Evolutionary conservation across 305 asterid species (phyloP), one percentile per base, ranked within the genome.

Genomic region (Stenogyne calaminthoides): DNA sequence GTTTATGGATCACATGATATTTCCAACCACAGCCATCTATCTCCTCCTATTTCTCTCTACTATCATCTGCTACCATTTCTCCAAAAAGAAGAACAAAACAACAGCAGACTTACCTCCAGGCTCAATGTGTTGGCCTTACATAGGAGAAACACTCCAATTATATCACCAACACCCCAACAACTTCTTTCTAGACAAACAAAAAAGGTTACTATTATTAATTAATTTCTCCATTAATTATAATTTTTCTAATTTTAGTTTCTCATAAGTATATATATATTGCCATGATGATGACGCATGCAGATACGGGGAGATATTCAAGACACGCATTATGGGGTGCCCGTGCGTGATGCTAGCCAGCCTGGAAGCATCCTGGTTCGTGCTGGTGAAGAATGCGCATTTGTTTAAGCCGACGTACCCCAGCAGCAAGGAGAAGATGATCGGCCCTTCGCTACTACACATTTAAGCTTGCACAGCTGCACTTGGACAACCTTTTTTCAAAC

Each of bases 341-440:
- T 93, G 98, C 67, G 83, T 93, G 68, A 93, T 93, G 97, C 56
- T 93, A 64, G 89, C 91, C 1, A 88, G 96, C 81, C 96, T 96
- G 0, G 98, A 89, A 76, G 98, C 97, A 0, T 64, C 96, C 0
- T 74, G 86, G 15, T 89, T 88, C 67, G 97, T 93, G 70, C 70
- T 93, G 10, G 89, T 89, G 14, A 85, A 84, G 44, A 80, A 86
- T 62, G 86, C 96, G 0, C 85, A 85, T 59, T 70, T 93, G 83
- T 91, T 93, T 80, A 87, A 79, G 80, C 97, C 98, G 0, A 89
- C 97, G 0, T 93, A 91, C 37, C 98, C 98, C 0, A 88, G 78
- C 85, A 89, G 98, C 81, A 93, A 93, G 75, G 97, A 91, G 88
- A 89, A 65, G 78, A 75, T 93, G 94, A 91, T 93, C 39, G 98